Percentiles rank a stretch among this genome's conserved stretches.
phyloP scores from a whole-genome alignment of 2,329 filamentous ascomycete species.

The Cladosporium colombiae region DNA sequence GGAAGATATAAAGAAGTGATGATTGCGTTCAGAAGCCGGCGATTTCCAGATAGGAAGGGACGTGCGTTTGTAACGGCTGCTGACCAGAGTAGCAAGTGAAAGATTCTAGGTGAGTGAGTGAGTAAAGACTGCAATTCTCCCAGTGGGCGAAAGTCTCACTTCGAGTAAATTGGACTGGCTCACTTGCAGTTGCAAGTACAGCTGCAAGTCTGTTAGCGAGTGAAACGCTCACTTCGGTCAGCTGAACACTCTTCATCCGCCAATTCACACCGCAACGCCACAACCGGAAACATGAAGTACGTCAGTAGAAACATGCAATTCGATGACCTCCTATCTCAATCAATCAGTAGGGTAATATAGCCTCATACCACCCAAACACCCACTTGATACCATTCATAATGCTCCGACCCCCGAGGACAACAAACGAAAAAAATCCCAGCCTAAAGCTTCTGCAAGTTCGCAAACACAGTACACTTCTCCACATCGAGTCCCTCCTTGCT shows the following conservation, averaged over 20 bases:
- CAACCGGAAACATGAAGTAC: not conserved
- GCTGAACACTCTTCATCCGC: not conserved
- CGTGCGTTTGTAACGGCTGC: not conserved
- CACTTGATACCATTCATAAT: not conserved
- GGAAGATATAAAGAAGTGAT: not conserved
- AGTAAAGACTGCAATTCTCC: not conserved
- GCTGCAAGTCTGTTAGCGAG: too few relatives aligned
- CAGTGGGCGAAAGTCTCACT: not conserved
- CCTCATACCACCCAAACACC: not conserved
- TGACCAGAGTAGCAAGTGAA: not conserved
- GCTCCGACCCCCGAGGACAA: not conserved
- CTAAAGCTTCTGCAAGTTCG: constrained; percentile 63
- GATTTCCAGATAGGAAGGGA: not conserved
- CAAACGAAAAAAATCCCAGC: not conserved
- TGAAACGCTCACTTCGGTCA: too few relatives aligned
- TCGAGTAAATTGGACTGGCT: too few relatives aligned
- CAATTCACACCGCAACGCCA: too few relatives aligned
- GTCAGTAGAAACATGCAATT: not conserved
- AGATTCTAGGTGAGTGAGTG: not conserved
- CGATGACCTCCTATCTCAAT: constrained; percentile 1
- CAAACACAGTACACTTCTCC: constrained; percentile 75
- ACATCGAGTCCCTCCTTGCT: constrained; percentile 57
- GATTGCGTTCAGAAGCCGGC: not conserved
- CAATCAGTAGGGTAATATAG: not conserved
- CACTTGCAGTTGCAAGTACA: too few relatives aligned